Base-by-base conservation (phyloP, 2,329 filamentous ascomycete genomes). In the Penicillium corylophilum region DNA sequence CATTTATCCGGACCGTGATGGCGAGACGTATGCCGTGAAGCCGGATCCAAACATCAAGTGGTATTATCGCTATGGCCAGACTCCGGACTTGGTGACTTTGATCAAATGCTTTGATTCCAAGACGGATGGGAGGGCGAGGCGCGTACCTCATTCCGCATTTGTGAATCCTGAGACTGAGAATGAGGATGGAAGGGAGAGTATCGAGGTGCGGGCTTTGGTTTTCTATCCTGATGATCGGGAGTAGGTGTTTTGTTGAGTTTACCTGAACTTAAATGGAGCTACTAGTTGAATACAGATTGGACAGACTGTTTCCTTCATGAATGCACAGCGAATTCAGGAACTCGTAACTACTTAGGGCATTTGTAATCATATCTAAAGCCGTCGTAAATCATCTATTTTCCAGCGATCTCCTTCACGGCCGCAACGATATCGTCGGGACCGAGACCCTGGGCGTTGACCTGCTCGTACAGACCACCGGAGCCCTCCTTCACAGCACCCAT, bases 61-160 rank as follows among this genome's bases (percentile, higher is more conserved):
- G 81, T 79, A 77, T 62, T 84, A 81, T 64, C 73, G 79, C 53
- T 73, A 73, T 43, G 73, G 72, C 1, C 76, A 83, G 62, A 74
- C 70, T 0, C 80, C 81, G 0, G 72, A 79, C 3, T 76, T 86
- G 69, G 78, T 81, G 3, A 72, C 82, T 3, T 60, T 86, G 39
- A 82, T 86, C 67, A 86, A 85, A 65, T 84, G 81, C 60, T 85
- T 80, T 61, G 83, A 86, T 65, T 80, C 73, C 23, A 80, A 82
- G 72, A 71, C 71, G 22, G 80, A 83, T 63, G 80, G 79, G 0
- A 66, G 78, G 23, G 79, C 80, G 5, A 72, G 80, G 9, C 65
- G 80, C 4, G 76, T 81, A 28, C 80, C 81, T n/a, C 82, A 84
- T 59, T 75, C 76, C 5, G 79, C 81, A 2, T 84, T 85, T 71